phyloP scores from a whole-genome alignment of 441 rosid species.

The Brassica balearica region DNA sequence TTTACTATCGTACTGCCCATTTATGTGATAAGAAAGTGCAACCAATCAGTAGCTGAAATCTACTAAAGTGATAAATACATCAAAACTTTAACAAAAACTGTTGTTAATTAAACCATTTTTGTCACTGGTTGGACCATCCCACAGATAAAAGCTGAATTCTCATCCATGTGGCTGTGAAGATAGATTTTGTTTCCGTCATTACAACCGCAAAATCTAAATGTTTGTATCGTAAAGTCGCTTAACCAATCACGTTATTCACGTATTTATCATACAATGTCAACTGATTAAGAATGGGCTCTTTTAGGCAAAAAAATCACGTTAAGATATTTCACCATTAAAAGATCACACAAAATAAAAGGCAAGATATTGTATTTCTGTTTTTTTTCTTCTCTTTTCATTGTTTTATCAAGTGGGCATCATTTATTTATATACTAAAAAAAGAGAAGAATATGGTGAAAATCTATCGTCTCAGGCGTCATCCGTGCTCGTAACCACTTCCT shows the following conservation, averaged over 20 bases:
- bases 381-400: not conserved
- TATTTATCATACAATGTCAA: not conserved
- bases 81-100: constrained; percentile 15
- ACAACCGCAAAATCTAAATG: not conserved
- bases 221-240: not conserved
- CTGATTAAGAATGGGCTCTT: not conserved
- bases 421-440: constrained; percentile 4
- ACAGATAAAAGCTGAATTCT: constrained; percentile 9
- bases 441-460: not conserved
- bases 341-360: not conserved
- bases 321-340: not conserved
- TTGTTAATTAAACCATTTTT: not conserved
- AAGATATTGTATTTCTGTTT: not conserved
- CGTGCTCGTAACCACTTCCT: constrained; percentile 30
- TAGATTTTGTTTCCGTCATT: constrained; percentile 21
- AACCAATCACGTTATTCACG: not conserved
- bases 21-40: constrained; percentile 23
- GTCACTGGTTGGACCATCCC: constrained; percentile 18
- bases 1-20: constrained; percentile 14
- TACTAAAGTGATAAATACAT: constrained; percentile 16
- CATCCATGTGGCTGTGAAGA: not conserved
- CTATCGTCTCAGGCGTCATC: constrained; percentile 11
- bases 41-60: constrained; percentile 32
- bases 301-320: constrained; percentile 3
- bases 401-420: constrained; percentile 17